Conservation (phyloP, 352 stramenopile genomes). For the Globisporangium mamillatum region DNA sequence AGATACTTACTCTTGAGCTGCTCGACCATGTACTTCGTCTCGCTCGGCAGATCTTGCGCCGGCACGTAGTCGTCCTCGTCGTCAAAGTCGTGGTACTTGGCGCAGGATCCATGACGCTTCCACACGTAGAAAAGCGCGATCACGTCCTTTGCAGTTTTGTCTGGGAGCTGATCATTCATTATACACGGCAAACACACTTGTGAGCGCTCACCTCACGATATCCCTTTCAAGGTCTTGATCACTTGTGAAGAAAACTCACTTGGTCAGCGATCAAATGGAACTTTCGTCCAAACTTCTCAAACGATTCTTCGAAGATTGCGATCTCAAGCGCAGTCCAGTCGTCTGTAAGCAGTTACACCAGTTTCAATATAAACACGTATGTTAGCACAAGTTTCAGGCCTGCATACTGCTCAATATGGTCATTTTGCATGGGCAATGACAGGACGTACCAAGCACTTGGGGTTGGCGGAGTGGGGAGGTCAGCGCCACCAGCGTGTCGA, state of each 20-base stretch:
- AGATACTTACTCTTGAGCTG: slow-evolving; percentile 45
- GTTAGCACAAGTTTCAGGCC: not conserved
- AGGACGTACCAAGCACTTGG: slow-evolving; percentile 61
- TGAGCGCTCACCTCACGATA: not conserved
- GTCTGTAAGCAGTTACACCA: slow-evolving; percentile 34
- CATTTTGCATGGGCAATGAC: not conserved
- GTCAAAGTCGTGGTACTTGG: slow-evolving; percentile 34
- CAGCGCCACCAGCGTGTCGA: slow-evolving; percentile 62
- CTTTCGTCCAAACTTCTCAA: slow-evolving; percentile 71
- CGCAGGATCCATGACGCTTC: slow-evolving; percentile 72
- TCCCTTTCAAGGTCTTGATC: slow-evolving; percentile 33
- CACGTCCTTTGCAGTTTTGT: slow-evolving; percentile 60
- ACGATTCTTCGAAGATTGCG: slow-evolving; percentile 72
- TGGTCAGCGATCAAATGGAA: slow-evolving; percentile 75
- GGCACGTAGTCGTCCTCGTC: slow-evolving; percentile 51
- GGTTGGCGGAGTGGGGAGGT: slow-evolving; percentile 59
- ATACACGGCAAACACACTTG: not conserved
- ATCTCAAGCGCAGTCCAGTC: slow-evolving; percentile 75
- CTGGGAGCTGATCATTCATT: slow-evolving; percentile 37
- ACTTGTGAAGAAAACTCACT: slow-evolving; percentile 25
- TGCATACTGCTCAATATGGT: too few species aligned
- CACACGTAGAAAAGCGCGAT: slow-evolving; percentile 87
- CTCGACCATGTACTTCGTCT: slow-evolving; percentile 61
- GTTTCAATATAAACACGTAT: not conserved
- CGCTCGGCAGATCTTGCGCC: slow-evolving; percentile 48